These are phyloP conservation scores for Naematelia aurantialba DNA, from an alignment of 768 basidiomycete species.

Conservation along the genomic window DNA sequence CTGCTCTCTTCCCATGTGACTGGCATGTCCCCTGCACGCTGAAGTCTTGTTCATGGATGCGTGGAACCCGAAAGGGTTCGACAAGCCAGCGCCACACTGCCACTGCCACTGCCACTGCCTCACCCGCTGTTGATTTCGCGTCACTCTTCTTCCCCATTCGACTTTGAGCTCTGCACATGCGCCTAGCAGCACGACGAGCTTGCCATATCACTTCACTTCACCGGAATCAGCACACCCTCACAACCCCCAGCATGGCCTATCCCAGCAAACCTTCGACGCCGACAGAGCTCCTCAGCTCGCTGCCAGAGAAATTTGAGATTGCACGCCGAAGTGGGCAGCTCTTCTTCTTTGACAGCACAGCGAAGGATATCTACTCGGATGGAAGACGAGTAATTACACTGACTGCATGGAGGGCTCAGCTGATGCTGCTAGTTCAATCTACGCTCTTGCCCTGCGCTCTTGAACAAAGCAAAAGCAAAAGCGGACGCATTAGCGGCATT, in stretches of 20 bases:
- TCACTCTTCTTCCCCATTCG: background rate
- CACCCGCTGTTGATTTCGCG: no score
- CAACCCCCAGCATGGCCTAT: constrained; percentile 21
- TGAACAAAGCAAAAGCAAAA: constrained; percentile 62
- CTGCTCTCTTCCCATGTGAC: no score
- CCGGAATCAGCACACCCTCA: no score
- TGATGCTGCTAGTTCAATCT: constrained; percentile 69
- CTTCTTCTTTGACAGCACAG: constrained; percentile 71
- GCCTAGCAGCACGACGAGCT: no score
- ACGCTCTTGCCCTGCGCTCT: constrained; percentile 75
- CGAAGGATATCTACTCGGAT: constrained; percentile 60
- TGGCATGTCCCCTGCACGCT: no score
- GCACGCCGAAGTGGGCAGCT: constrained; percentile 61
- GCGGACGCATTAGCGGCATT: constrained; percentile 52
- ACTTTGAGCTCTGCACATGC: background rate
- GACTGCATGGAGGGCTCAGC: background rate
- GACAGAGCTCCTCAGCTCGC: constrained; percentile 34
- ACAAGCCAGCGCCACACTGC: no score
- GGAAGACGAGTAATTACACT: constrained; percentile 61
- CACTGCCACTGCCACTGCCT: background rate
- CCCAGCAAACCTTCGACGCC: constrained; percentile 26
- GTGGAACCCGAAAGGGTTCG: no score
- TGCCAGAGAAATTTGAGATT: constrained; percentile 40
- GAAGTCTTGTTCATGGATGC: no score
- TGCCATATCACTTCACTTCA: no score